Conservation (phyloP, 2,329 filamentous ascomycete genomes). For the Claviceps sp. region DNA sequence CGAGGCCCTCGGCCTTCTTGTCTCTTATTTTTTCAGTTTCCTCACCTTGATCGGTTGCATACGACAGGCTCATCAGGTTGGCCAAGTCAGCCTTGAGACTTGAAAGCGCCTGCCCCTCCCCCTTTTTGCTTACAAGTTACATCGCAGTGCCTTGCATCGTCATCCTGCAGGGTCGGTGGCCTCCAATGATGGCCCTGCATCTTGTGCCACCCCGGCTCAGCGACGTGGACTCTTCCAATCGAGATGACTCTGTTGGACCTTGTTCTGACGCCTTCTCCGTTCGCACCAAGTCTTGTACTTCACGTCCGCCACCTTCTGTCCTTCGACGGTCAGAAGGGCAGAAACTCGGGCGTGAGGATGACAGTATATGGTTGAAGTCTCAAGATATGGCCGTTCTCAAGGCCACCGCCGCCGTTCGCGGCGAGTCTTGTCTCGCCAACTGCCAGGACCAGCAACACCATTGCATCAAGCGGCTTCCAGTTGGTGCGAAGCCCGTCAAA, state of each 20-base stretch:
- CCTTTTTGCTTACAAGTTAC: background rate
- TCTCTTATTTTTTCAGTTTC: background rate
- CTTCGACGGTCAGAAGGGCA: slow-evolving; percentile 2
- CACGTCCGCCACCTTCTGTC: slow-evolving; percentile 7
- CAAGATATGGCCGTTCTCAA: slow-evolving; percentile 13
- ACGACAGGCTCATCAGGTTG: background rate
- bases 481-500: slow-evolving; percentile 20
- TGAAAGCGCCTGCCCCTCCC: background rate
- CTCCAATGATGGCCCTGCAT: slow-evolving; percentile 16
- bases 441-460: slow-evolving; percentile 2
- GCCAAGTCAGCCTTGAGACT: background rate
- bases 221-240: slow-evolving; percentile 10
- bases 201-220: slow-evolving; percentile 11
- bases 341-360: slow-evolving; percentile 6
- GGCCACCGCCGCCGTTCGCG: slow-evolving; percentile 4
- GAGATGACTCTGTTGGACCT: slow-evolving; percentile 9
- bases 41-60: too few species aligned
- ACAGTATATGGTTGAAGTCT: slow-evolving; percentile 11
- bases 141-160: slow-evolving; percentile 9
- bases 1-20: background rate
- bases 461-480: slow-evolving; percentile 19
- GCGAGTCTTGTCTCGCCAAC: slow-evolving; percentile 4
- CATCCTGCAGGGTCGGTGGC: slow-evolving; percentile 11
- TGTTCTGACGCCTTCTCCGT: slow-evolving; percentile 8
- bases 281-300: slow-evolving; percentile 6